Conservation (phyloP, 148 eudicot species). For the Euryodendron excelsum region DNA sequence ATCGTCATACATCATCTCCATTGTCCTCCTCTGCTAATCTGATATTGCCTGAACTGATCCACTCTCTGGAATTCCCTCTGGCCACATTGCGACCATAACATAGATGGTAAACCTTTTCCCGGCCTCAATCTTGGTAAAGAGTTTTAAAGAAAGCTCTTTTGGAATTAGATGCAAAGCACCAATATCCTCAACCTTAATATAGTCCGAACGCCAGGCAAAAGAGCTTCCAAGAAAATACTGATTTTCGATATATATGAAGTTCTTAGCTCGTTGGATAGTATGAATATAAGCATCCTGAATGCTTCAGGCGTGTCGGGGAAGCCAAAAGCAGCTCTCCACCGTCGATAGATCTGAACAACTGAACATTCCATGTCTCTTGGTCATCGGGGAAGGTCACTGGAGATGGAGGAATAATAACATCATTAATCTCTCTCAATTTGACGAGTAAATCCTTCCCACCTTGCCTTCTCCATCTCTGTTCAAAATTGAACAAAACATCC, state of each 20-base stretch:
- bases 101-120: slow-evolving; percentile 36
- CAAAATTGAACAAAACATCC: slow-evolving; percentile 82
- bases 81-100: slow-evolving; percentile 14
- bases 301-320: slow-evolving; percentile 78
- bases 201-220: slow-evolving; percentile 52
- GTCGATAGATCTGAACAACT: slow-evolving; percentile 75
- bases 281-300: slow-evolving; percentile 84
- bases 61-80: slow-evolving; percentile 17
- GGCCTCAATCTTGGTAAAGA: slow-evolving; percentile 69
- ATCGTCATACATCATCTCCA: too few relatives aligned
- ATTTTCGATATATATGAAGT: slow-evolving; percentile 72
- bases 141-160: slow-evolving; percentile 72
- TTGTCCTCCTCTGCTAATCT: slow-evolving; percentile 17
- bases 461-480: slow-evolving; percentile 88
- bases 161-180: slow-evolving; percentile 71
- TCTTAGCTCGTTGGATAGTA: slow-evolving; percentile 65
- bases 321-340: slow-evolving; percentile 86
- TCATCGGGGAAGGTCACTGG: slow-evolving; percentile 66
- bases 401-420: slow-evolving; percentile 60
- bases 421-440: slow-evolving; percentile 52
- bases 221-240: slow-evolving; percentile 76
- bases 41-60: slow-evolving; percentile 11
- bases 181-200: slow-evolving; percentile 48
- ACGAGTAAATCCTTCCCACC: slow-evolving; percentile 72
- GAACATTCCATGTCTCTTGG: slow-evolving; percentile 77